These are phyloP conservation scores for Coemansia sp. DNA, from an alignment of 192 early-diverging fungal species.

Conservation along the genomic window DNA sequence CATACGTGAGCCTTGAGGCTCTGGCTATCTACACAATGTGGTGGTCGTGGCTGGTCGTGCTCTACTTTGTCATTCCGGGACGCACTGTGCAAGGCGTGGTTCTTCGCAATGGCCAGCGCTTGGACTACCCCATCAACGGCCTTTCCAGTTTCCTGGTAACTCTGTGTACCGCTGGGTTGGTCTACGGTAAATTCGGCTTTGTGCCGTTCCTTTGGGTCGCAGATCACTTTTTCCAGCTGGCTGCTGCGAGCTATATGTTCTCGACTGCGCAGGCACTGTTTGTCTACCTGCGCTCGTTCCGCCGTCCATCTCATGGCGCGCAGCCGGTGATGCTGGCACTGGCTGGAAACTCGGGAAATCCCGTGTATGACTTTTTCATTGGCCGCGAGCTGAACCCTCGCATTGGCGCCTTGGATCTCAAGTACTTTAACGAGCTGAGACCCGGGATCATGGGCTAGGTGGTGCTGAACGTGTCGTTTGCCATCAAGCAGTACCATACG, in stretches of 20 bases:
- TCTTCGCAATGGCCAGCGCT: slow-evolving; percentile 67
- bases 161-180: slow-evolving; percentile 37
- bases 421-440: slow-evolving; percentile 90
- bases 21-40: slow-evolving; percentile 60
- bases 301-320: slow-evolving; percentile 19
- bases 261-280: slow-evolving; percentile 62
- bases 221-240: slow-evolving; percentile 74
- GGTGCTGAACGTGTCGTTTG: slow-evolving; percentile 73
- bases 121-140: slow-evolving; percentile 86
- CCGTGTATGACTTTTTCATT: slow-evolving; percentile 92
- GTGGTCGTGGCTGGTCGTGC: slow-evolving; percentile 65
- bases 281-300: slow-evolving; percentile 77
- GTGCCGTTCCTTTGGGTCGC: slow-evolving; percentile 76
- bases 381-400: slow-evolving; percentile 96
- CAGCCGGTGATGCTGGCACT: slow-evolving; percentile 65
- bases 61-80: slow-evolving; percentile 72
- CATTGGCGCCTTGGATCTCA: slow-evolving; percentile 79
- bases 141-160: slow-evolving; percentile 62
- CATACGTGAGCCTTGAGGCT: slow-evolving; percentile 44
- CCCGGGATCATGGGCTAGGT: slow-evolving; percentile 93
- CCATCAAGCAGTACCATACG: slow-evolving; percentile 69
- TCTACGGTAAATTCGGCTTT: slow-evolving; percentile 53
- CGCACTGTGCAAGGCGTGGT: slow-evolving; percentile 59
- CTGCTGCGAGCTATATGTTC: slow-evolving; percentile 66
- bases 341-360: slow-evolving; percentile 90